Evolutionary conservation across 805 yeast species (phyloP).

Genomic region (Monosporozyma yasuniensis): DNA sequence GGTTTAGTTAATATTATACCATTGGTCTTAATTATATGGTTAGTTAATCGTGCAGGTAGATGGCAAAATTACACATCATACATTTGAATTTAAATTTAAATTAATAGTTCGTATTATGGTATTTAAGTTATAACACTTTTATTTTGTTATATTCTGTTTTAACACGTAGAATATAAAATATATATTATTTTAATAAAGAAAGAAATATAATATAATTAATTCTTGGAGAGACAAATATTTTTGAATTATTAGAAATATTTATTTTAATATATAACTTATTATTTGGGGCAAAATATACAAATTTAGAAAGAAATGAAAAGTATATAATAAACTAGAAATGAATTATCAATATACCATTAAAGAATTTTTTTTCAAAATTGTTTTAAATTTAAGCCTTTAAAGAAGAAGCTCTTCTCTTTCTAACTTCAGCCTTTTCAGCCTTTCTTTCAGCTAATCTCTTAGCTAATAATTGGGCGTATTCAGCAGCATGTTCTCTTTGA

Average conservation of each 20-base stretch:
- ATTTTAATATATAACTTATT: slow-evolving; percentile 5
- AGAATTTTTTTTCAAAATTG: not conserved
- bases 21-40: slow-evolving; percentile 13
- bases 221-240: not conserved
- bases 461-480: slow-evolving; percentile 97
- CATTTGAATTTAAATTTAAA: not conserved
- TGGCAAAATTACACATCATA: slow-evolving; percentile 11
- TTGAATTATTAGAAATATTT: slow-evolving; percentile 5
- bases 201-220: too few relatives aligned
- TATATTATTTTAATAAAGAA: too few relatives aligned
- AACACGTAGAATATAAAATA: too few relatives aligned
- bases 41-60: slow-evolving; percentile 14
- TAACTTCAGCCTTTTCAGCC: slow-evolving; percentile 96
- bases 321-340: slow-evolving; percentile 5
- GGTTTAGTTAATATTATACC: slow-evolving; percentile 31
- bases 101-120: not conserved
- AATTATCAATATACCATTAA: not conserved
- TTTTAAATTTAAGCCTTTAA: slow-evolving; percentile 66
- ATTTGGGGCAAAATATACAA: slow-evolving; percentile 14
- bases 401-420: slow-evolving; percentile 99
- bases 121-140: not conserved
- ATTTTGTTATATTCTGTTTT: not conserved
- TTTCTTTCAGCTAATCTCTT: slow-evolving; percentile 96
- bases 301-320: slow-evolving; percentile 12
- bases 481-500: slow-evolving; percentile 99